These are phyloP conservation scores for Saccharomycopsis phalli DNA, from an alignment of 1,139 yeast species.

Conservation along the genomic window DNA sequence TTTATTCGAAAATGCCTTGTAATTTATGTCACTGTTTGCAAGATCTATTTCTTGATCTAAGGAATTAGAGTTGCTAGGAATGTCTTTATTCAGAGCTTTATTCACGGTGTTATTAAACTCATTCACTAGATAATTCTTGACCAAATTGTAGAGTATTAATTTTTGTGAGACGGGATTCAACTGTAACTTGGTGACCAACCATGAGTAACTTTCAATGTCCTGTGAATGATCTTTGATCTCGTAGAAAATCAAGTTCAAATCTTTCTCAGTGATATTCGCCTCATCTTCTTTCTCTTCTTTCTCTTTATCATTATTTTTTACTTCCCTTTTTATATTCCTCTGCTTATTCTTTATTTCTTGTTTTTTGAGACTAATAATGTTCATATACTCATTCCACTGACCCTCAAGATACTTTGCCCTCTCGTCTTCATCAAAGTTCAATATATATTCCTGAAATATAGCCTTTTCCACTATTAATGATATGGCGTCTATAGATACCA, in stretches of 20 bases:
- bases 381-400: constrained; percentile 5
- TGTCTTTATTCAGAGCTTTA: not conserved
- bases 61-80: constrained; percentile 12
- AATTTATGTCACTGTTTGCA: constrained; percentile 12
- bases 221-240: constrained; percentile 21
- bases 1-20: constrained; percentile 20
- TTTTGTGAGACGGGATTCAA: constrained; percentile 17
- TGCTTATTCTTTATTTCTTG: constrained; percentile 11
- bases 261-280: constrained; percentile 1
- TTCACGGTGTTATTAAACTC: constrained; percentile 13
- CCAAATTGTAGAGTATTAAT: not conserved
- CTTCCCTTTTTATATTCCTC: not conserved
- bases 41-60: not conserved
- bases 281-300: constrained; percentile 1
- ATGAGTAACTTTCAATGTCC: constrained; percentile 20
- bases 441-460: constrained; percentile 21
- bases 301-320: constrained; percentile 1
- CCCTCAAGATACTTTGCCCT: constrained; percentile 15
- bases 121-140: constrained; percentile 7
- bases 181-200: constrained; percentile 16
- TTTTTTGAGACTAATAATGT: constrained; percentile 9
- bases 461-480: constrained; percentile 28
- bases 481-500: constrained; percentile 39
- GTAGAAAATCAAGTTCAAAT: constrained; percentile 15
- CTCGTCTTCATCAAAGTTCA: constrained; percentile 21